Percentiles rank a stretch among this genome's conserved stretches.
phyloP scores from a whole-genome alignment of 306 rosid species.

The Rosa chinensis region DNA sequence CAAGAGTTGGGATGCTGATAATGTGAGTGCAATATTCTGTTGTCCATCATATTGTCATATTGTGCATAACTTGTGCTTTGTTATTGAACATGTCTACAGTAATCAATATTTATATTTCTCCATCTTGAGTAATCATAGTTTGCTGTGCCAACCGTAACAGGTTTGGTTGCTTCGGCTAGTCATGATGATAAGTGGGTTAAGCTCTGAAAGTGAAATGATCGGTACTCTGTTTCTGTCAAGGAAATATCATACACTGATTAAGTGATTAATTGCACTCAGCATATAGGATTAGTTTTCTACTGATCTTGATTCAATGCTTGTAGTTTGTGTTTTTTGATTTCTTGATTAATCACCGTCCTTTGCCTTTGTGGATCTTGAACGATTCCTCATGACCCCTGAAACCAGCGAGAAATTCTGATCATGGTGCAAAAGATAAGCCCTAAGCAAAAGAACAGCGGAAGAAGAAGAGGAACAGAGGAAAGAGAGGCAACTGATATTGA shows the following conservation, averaged over 20 bases:
- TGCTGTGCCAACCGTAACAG: conserved; percentile 69
- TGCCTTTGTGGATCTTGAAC: conserved; percentile 2
- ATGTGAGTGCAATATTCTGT: conserved; percentile 52
- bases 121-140: conserved; percentile 10
- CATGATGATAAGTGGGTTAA: conserved; percentile 72
- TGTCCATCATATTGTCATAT: neutral
- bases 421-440: too few species aligned
- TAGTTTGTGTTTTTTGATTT: conserved; percentile 23
- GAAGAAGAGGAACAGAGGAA: too few species aligned
- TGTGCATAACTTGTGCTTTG: neutral
- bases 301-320: neutral
- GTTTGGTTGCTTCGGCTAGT: conserved; percentile 87
- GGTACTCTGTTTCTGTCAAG: neutral
- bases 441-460: too few species aligned
- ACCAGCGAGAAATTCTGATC: neutral
- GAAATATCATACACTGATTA: neutral
- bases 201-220: conserved; percentile 69
- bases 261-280: conserved; percentile 18
- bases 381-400: conserved; percentile 25
- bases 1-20: conserved; percentile 95
- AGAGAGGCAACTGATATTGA: too few species aligned
- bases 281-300: conserved; percentile 27
- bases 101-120: neutral
- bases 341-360: conserved; percentile 16
- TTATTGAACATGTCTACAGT: too few species aligned